These are phyloP conservation scores for Candida glucosophila DNA, from an alignment of 1,139 yeast genomes.

Conservation along the genomic window DNA sequence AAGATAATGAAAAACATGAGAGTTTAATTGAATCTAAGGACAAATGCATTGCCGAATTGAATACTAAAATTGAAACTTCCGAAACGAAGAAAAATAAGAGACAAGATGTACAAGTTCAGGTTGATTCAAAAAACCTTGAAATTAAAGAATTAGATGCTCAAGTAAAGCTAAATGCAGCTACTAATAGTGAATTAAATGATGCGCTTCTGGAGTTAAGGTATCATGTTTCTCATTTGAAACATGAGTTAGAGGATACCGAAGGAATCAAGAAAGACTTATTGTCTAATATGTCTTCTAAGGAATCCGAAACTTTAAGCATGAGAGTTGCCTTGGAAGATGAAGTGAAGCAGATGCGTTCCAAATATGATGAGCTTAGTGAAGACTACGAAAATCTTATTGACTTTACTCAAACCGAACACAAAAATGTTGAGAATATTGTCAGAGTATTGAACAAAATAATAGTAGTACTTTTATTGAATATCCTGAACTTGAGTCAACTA, in stretches of 20 bases:
- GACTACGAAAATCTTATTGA: conserved; percentile 48
- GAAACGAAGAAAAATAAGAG: conserved; percentile 4
- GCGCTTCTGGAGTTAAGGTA: conserved; percentile 8
- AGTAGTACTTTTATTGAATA: conserved; percentile 11
- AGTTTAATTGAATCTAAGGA: background rate
- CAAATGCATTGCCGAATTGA: conserved; percentile 3
- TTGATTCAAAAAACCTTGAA: conserved; percentile 1
- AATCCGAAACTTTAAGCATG: conserved; percentile 49
- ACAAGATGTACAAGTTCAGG: too few species aligned
- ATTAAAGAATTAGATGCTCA: conserved; percentile 9
- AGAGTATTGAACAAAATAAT: conserved; percentile 19
- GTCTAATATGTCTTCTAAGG: conserved; percentile 60
- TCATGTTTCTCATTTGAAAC: conserved; percentile 15
- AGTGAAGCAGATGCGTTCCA: conserved; percentile 28
- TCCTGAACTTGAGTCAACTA: conserved; percentile 13
- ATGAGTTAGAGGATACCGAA: conserved; percentile 22
- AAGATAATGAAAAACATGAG: too few species aligned
- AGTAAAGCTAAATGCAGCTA: conserved; percentile 19
- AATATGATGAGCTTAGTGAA: conserved; percentile 29
- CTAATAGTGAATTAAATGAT: too few species aligned
- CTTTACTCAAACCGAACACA: conserved; percentile 20
- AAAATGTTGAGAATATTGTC: conserved; percentile 20
- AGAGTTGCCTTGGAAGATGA: conserved; percentile 42
- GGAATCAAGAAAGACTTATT: conserved; percentile 52
- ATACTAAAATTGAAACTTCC: conserved; percentile 3